Percentiles rank a stretch among this genome's conserved stretches.
These are phyloP conservation scores for Xylaria arbuscula DNA, from an alignment of 2,329 filamentous ascomycete species.

Conservation along the genomic window DNA sequence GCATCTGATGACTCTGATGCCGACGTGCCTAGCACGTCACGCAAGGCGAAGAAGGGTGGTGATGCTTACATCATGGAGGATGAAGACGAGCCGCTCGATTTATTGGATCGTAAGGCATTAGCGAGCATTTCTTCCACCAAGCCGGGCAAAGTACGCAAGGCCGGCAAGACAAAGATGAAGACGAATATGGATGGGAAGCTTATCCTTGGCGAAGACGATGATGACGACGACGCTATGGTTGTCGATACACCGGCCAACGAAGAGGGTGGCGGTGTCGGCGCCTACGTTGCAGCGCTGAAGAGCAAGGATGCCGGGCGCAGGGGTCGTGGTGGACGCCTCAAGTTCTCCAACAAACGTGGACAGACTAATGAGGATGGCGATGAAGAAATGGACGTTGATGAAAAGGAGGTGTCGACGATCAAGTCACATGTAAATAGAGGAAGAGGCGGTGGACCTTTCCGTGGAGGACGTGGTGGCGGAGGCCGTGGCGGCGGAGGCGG, in stretches of 20 bases:
- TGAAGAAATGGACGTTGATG: slow-evolving; percentile 65
- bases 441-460: slow-evolving; percentile 44
- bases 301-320: slow-evolving; percentile 73
- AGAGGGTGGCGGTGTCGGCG: slow-evolving; percentile 69
- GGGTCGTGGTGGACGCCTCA: slow-evolving; percentile 74
- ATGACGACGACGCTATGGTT: slow-evolving; percentile 68
- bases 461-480: slow-evolving; percentile 42
- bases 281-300: slow-evolving; percentile 76
- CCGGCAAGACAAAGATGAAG: slow-evolving; percentile 69
- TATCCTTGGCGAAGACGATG: slow-evolving; percentile 71
- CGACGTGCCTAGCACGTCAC: slow-evolving; percentile 60
- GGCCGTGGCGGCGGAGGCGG: slow-evolving; percentile 44
- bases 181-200: slow-evolving; percentile 83
- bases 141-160: slow-evolving; percentile 72
- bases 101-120: slow-evolving; percentile 87
- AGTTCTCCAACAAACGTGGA: slow-evolving; percentile 73
- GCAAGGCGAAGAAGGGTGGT: slow-evolving; percentile 67
- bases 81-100: slow-evolving; percentile 92
- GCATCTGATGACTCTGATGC: slow-evolving; percentile 72
- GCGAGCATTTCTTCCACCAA: slow-evolving; percentile 94
- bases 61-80: slow-evolving; percentile 92
- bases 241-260: slow-evolving; percentile 61
- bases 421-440: slow-evolving; percentile 60
- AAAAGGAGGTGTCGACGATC: slow-evolving; percentile 61
- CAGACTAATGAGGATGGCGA: slow-evolving; percentile 62